phyloP scores from a whole-genome alignment of 805 yeast species.

The Candida succiphila region DNA sequence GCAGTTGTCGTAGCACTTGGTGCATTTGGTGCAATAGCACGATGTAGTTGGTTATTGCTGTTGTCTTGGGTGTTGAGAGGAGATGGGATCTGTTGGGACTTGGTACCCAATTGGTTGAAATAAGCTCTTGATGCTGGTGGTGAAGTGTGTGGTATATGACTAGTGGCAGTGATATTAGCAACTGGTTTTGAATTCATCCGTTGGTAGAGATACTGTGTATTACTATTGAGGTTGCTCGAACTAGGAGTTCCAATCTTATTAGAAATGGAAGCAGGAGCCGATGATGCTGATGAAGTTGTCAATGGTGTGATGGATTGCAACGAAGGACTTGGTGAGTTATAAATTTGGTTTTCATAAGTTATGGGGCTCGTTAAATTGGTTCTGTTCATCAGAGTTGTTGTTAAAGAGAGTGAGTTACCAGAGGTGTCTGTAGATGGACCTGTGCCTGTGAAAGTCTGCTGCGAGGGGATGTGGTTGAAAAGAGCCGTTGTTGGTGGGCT shows the following conservation, averaged over 20 bases:
- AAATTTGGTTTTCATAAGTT: conserved; percentile 1
- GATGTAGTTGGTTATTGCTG: neutral
- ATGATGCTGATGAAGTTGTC: neutral
- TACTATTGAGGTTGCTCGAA: neutral
- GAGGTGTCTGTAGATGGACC: conserved; percentile 2
- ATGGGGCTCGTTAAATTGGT: conserved; percentile 4
- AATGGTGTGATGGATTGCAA: neutral
- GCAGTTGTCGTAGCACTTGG: neutral
- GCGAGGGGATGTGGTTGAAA: no score
- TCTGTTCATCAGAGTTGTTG: conserved; percentile 3
- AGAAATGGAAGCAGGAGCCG: neutral
- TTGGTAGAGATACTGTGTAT: neutral
- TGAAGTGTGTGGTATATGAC: neutral
- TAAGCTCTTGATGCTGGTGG: conserved; percentile 1
- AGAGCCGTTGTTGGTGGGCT: no score
- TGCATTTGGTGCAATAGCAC: no score
- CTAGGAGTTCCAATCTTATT: no score
- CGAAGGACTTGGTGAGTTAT: conserved; percentile 4
- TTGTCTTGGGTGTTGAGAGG: neutral
- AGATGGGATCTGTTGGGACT: no score
- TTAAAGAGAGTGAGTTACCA: conserved; percentile 3
- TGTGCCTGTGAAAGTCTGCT: no score
- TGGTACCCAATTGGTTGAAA: no score
- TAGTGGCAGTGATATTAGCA: neutral
- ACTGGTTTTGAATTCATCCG: neutral